These are phyloP conservation scores for Austroboletus olivaceoglutinosus DNA, from an alignment of 1,284 basidiomycete genomes.

Conservation along the genomic window DNA sequence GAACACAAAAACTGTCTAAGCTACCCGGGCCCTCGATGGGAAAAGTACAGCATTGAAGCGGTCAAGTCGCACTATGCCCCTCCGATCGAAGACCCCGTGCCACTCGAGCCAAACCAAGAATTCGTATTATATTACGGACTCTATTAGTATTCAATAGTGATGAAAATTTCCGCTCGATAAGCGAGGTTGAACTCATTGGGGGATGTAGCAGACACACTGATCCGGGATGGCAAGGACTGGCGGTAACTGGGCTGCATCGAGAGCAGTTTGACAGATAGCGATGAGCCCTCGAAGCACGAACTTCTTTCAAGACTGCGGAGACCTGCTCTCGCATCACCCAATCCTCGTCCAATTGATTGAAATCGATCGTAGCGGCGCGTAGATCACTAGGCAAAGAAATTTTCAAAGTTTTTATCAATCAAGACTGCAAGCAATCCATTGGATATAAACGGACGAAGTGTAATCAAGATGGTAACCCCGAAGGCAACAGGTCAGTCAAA, in stretches of 20 bases:
- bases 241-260: background rate
- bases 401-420: too few relatives aligned
- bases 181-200: background rate
- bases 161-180: conserved; percentile 5
- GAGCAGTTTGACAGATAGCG: conserved; percentile 7
- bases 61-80: too few relatives aligned
- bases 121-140: too few relatives aligned
- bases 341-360: background rate
- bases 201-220: background rate
- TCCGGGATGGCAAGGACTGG: conserved; percentile 12
- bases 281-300: conserved; percentile 11
- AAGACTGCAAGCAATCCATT: background rate
- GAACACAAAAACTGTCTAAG: too few relatives aligned
- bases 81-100: too few relatives aligned
- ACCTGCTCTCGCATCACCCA: conserved; percentile 1
- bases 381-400: too few relatives aligned
- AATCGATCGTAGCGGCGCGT: too few relatives aligned
- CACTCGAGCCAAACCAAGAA: too few relatives aligned
- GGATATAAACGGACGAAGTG: background rate
- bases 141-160: too few relatives aligned
- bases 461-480: background rate
- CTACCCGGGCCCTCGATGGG: too few relatives aligned
- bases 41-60: too few relatives aligned
- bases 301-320: conserved; percentile 3
- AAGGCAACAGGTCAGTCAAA: conserved; percentile 8